Base-by-base conservation (phyloP, 441 rosid species). In the Bruguiera hainesii region DNA sequence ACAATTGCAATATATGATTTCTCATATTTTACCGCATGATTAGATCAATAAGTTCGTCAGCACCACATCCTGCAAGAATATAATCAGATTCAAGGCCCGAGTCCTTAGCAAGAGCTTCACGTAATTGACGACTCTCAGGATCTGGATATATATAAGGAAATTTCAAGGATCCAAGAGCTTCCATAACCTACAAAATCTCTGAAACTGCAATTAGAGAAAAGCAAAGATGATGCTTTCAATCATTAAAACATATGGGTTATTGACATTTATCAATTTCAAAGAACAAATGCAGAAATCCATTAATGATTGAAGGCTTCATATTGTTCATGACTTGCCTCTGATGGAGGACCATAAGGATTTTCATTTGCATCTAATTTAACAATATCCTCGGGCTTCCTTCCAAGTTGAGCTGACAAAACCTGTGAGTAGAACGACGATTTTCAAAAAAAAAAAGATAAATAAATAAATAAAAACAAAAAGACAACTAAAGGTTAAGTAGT, bases 271-370 rank as follows among this genome's bases (percentile, higher is more conserved):
- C 33, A 46, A 19, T 50, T 15, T 28, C 9, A 8, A 7, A 53
- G 20, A 42, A 28, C 2, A 23, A 55, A 5, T 21, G 42, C 13
- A 4, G 25, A 52, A 23, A 21, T 19, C 28, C 26, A 35, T 53
- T 10, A 13, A 49, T 6, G 23, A 57, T 16, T 25, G 26, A 64
- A 31, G 25, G 4, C 21, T 23, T 50, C 58, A 29, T 67, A 7
- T 15, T 60, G 21, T 68, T 61, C 8, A 23, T 2, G 30, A 76
- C 93, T 83, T 88, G 87, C 96, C 95, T 91, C 96, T 1, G 99
- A 97, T 73, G 99, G 99, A 63, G 98, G 99, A 72, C 99, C 98
- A 74, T 94, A 91, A 1, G 99, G 99, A 69, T 91, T 91, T 82
- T 94, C 99, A 80, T 94, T 94, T 19, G 98, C 99, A 85, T 91